Evolutionary conservation across 2,329 filamentous ascomycete species (phyloP), one percentile per base, ranked within the genome.

Genomic region (Mariannaea elegans): DNA sequence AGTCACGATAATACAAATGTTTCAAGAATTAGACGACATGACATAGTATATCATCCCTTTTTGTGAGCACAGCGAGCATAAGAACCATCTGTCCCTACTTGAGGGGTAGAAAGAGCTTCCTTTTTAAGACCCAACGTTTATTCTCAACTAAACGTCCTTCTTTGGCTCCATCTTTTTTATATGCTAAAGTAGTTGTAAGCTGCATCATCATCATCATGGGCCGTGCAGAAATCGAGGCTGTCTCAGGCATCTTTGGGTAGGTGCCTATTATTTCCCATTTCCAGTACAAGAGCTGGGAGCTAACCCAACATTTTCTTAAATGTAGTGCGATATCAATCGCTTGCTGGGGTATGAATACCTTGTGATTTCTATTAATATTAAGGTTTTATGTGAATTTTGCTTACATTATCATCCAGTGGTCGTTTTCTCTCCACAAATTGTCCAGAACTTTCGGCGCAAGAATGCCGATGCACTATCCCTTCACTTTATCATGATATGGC

Each of bases 341-440:
- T 49, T 97, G 94, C 75, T 97, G 95, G 95, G 76, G 77, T 79
- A 65, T 48, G 72, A 71, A 29, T 21, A 21, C 41, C 50, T 45
- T 46, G 21, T 24, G 18, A 21, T 36, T 23, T 54, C 38, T 29
- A 29, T 52, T 34, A 19, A 32, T 14, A 53, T 10, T 14, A 55
- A 18, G 24, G 4, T 7, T 7, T 2, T 16, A 5, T 8, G 18
- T 4, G 16, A 16, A 27, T 49, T 45, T 4, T 19, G 50, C 68
- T 70, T 55, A 68, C 57, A 46, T 24, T 39, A 18, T 45, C 58
- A 38, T 24, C 36, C 56, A 79, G 91, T 98, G 56, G 92, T 98
- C 31, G 95, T 99, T 58, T 99, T 97, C 80, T 95, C 93, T 1
- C 95, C 95, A 2, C 95, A 99, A 70, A 97, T 99, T 69, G 90